These are phyloP conservation scores for Syzygium jambos DNA, from an alignment of 345 rosid genomes.

Conservation along the genomic window DNA sequence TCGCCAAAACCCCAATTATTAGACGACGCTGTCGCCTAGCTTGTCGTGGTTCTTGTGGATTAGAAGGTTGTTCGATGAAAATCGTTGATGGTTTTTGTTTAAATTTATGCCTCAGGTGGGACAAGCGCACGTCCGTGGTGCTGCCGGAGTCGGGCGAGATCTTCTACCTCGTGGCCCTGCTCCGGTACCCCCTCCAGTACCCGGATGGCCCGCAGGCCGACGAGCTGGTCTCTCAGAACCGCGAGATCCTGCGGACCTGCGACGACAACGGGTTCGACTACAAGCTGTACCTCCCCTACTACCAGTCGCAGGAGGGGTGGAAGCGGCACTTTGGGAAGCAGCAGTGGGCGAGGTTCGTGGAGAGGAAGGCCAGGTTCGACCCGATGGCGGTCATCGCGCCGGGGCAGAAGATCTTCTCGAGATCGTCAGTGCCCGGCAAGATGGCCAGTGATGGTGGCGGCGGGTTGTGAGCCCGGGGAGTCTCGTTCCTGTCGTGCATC, in stretches of 20 bases:
- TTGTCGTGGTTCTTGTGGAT: neutral
- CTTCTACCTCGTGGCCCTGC: constrained; percentile 84
- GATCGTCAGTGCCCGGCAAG: neutral
- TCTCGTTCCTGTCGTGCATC: neutral
- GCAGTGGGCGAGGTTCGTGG: constrained; percentile 60
- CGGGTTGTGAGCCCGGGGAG: neutral
- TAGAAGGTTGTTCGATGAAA: too few species aligned
- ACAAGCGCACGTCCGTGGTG: constrained; percentile 49
- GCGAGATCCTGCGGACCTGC: constrained; percentile 55
- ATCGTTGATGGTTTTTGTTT: neutral
- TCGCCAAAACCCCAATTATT: constrained; percentile 18
- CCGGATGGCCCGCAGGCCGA: constrained; percentile 28
- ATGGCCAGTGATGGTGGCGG: neutral
- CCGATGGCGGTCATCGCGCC: constrained; percentile 87
- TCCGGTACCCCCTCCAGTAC: constrained; percentile 41
- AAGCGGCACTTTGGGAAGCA: constrained; percentile 66
- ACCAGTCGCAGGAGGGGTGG: constrained; percentile 72
- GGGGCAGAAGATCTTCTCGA: constrained; percentile 73
- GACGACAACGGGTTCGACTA: constrained; percentile 44
- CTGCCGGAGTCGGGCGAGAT: constrained; percentile 62
- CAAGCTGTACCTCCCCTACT: constrained; percentile 83
- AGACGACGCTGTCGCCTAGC: constrained; percentile 15
- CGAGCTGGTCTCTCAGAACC: constrained; percentile 51
- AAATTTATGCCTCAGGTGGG: constrained; percentile 43
- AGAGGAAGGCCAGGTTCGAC: constrained; percentile 63